Base-by-base conservation (phyloP, 2,329 filamentous ascomycete genomes). In the Penicillium expansum region DNA sequence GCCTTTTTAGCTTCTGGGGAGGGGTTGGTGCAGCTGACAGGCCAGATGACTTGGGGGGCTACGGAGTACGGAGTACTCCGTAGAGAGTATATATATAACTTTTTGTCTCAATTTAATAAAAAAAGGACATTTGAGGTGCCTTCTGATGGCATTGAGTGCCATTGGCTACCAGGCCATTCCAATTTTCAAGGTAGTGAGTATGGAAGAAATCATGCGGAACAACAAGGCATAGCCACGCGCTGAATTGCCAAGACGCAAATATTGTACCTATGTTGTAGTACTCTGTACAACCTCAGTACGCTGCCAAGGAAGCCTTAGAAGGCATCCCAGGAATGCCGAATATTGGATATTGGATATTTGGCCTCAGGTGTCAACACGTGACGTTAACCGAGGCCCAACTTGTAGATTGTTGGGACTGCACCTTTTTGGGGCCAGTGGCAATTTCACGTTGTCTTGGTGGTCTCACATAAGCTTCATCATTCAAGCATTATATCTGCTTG, bases 361-460 rank as follows among this genome's bases (percentile, higher is more conserved):
- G 62, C 62, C 62, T 63, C 52, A 64, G 60, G 63, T 49, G 51
- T 58, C 48, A 4, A 45, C n/a, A 67, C 63, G 64, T 67, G 64
- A 39, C 10, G n/a, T 49, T 48, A 48, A 56, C 61, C 62, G 62
- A 64, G 62, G 62, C 49, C 55, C 41, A 20, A 56, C 30, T 32
- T 45, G 41, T 30, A 39, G 38, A 49, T 32, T 45, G 56, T 54
- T 55, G 44, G 47, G 45, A 47, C 22, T 38, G 29, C 29, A 52
- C 18, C 11, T 57, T 59, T 53, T 55, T 44, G 43, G n/a, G 59
- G 38, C 33, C 27, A 39, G 27, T 42, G 33, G 41, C 32, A 33
- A 55, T 42, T 48, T 45, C 45, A 56, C 51, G 52, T 42, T 55
- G 24, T 44, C 22, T 27, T 43, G 20, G 33, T 44, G 38, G 39